Evolutionary conservation across 129 eudicot genomes (phyloP).

Genomic region (Ambrosia artemisiifolia): DNA sequence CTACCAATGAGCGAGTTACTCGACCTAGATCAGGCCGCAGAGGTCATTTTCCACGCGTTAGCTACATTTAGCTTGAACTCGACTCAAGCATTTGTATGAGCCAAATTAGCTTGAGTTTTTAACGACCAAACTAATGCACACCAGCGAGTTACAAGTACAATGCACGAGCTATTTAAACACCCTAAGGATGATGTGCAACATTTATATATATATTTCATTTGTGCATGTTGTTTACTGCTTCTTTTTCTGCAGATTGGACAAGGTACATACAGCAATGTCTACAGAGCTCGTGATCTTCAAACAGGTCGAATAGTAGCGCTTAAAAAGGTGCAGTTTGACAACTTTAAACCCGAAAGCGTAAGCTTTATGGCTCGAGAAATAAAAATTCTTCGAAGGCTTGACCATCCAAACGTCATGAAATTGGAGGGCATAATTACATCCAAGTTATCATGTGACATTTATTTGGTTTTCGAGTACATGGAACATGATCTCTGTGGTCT

Average conservation of each 20-base stretch:
- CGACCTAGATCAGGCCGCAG: too few relatives aligned
- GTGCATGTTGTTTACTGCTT: conserved; percentile 8
- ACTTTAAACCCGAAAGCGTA: conserved; percentile 65
- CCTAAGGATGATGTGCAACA: not conserved
- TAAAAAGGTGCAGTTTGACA: conserved; percentile 82
- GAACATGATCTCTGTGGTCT: conserved; percentile 82
- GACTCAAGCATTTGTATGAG: too few relatives aligned
- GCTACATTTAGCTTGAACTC: too few relatives aligned
- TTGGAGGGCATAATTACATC: conserved; percentile 76
- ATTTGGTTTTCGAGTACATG: conserved; percentile 80
- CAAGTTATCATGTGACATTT: conserved; percentile 50
- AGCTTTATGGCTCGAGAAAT: conserved; percentile 90
- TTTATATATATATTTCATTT: not conserved
- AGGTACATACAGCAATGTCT: conserved; percentile 79
- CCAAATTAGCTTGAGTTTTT: too few relatives aligned
- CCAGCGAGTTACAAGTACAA: too few relatives aligned
- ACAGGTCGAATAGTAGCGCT: conserved; percentile 63
- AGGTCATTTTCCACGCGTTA: too few relatives aligned
- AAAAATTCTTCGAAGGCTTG: conserved; percentile 62
- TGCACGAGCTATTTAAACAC: too few relatives aligned
- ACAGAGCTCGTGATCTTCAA: conserved; percentile 64
- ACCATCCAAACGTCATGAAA: conserved; percentile 80
- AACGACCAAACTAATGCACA: too few relatives aligned
- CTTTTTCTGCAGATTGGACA: conserved; percentile 54
- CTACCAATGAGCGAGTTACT: too few relatives aligned